Evolutionary conservation across 2,329 filamentous ascomycete species (phyloP).

Genomic region (Dothiorella sarmentorum): DNA sequence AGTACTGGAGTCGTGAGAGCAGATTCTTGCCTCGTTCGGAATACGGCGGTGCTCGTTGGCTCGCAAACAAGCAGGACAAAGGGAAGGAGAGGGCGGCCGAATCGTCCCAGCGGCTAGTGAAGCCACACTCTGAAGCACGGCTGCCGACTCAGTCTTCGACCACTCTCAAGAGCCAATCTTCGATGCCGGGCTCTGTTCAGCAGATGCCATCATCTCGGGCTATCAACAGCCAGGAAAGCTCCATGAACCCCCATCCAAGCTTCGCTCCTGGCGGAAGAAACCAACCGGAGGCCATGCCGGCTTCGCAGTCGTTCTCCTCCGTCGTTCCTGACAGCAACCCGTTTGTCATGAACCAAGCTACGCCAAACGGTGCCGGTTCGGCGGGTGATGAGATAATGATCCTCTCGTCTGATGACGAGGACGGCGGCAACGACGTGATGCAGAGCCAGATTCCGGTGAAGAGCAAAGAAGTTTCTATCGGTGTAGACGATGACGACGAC

Average conservation of each 20-base stretch:
- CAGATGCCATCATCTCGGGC: neutral
- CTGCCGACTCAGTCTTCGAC: neutral
- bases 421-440: neutral
- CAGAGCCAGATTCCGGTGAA: neutral
- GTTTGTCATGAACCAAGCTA: neutral
- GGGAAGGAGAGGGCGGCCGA: neutral
- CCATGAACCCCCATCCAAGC: neutral
- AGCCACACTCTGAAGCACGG: neutral
- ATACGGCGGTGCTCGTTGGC: constrained; percentile 18
- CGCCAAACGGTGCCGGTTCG: neutral
- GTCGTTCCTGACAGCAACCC: constrained; percentile 1
- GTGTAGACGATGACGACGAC: neutral
- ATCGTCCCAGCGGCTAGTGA: neutral
- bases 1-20: constrained; percentile 17
- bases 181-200: neutral
- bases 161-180: neutral
- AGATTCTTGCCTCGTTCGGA: constrained; percentile 17
- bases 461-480: neutral
- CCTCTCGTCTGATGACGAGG: constrained; percentile 15
- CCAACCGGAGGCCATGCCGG: neutral
- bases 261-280: neutral
- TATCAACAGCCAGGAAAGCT: neutral
- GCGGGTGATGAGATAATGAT: constrained; percentile 7
- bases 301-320: neutral
- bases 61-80: neutral